Evolutionary conservation across 176 grass and related monocot species (phyloP).

Genomic region (Musa beccarii): DNA sequence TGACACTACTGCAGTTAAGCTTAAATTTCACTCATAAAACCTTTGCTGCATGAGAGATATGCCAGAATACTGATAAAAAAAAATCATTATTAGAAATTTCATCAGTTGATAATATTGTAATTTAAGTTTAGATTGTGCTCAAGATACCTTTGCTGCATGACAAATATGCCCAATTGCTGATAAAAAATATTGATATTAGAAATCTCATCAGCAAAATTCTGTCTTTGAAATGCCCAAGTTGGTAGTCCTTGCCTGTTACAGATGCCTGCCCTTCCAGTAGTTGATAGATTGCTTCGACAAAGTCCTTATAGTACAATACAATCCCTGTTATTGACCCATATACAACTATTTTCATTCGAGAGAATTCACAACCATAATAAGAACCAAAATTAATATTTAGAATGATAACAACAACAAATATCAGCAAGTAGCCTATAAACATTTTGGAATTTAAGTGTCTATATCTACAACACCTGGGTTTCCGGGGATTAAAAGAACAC

Average conservation of each 20-base stretch:
- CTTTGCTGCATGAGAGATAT: slow-evolving; percentile 60
- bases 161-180: slow-evolving; percentile 72
- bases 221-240: not conserved
- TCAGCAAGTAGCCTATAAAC: not conserved
- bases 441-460: not conserved
- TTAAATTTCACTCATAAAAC: slow-evolving; percentile 24
- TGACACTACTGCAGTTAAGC: not conserved
- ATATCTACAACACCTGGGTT: slow-evolving; percentile 50
- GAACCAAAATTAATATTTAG: not conserved
- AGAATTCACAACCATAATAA: not conserved
- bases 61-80: slow-evolving; percentile 48
- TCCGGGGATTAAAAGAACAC: slow-evolving; percentile 62
- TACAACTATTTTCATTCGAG: not conserved
- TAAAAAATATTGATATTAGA: slow-evolving; percentile 2
- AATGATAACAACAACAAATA: not conserved
- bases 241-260: slow-evolving; percentile 40
- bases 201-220: not conserved
- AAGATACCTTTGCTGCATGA: slow-evolving; percentile 56
- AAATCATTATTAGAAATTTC: slow-evolving; percentile 13
- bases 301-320: slow-evolving; percentile 63
- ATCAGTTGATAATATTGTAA: not conserved
- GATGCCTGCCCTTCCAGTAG: slow-evolving; percentile 62
- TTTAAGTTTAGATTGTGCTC: not conserved
- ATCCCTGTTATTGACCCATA: slow-evolving; percentile 36
- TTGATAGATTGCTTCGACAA: slow-evolving; percentile 54